Base-by-base conservation (phyloP, 2,329 filamentous ascomycete species). In the Aspergillus sergii region DNA sequence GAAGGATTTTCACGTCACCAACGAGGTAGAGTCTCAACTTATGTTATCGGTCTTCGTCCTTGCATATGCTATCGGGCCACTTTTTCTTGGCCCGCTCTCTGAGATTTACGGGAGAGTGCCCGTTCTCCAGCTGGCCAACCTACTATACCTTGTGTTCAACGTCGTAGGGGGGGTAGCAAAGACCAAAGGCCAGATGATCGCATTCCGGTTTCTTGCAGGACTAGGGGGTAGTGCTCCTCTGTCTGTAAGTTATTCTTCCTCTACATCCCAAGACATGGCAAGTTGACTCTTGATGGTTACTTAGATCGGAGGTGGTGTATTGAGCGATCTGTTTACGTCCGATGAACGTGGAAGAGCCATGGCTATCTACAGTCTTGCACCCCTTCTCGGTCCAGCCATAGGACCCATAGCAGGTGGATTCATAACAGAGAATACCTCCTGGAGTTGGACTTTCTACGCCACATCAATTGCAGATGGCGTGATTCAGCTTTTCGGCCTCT, bases 371-470 rank as follows among this genome's bases (percentile, higher is more conserved):
- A 85, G 81, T 53, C 79, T 90, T 2, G 84, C 84, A 4, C 88
- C 89, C 0, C 79, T 91, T 0, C 81, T 91, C 0, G 89, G 88
- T 0, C 88, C 89, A 2, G 86, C 86, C 0, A 77, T 90, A 7
- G 89, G 88, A 0, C 89, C 89, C 0, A 86, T 91, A 2, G 83
- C 84, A 0, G 89, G 88, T 6, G 88, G 86, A 0, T 91, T 88
- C 71, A 86, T 91, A 28, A 82, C 87, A 0, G 77, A 89, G 68
- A 64, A 85, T 80, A 85, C 83, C 9, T 87, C 84, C 0, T 93
- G 90, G 91, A 83, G 89, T 45, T 93, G 90, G 90, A 85, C 86
- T 12, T 93, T 92, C 78, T 91, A 85, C 77, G 82, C 86, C 0
- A 89, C 87, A 0, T 86, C 87, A 0, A 88, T 91, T 61, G 80